These are phyloP conservation scores for Aspergillus arachidicola DNA, from an alignment of 2,329 filamentous ascomycete genomes.

Conservation along the genomic window DNA sequence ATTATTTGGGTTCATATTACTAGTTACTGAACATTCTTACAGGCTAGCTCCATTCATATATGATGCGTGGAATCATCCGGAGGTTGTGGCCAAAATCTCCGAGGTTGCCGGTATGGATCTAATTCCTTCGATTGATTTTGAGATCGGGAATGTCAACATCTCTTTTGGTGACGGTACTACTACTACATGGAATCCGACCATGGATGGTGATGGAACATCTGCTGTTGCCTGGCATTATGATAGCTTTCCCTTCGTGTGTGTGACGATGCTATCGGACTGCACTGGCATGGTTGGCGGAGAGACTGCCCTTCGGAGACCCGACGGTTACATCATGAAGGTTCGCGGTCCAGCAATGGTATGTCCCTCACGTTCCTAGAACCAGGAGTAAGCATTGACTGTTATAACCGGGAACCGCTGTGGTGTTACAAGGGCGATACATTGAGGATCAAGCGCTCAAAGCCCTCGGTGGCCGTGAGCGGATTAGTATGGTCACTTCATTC, in stretches of 20 bases:
- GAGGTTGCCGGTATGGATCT: slow-evolving; percentile 62
- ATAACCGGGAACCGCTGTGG: not conserved
- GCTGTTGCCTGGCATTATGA: slow-evolving; percentile 39
- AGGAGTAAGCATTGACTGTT: not conserved
- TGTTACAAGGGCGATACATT: slow-evolving; percentile 9
- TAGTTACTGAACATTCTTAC: not conserved
- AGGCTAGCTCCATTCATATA: not conserved
- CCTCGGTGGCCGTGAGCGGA: slow-evolving; percentile 3
- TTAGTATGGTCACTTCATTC: slow-evolving; percentile 3
- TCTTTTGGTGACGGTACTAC: slow-evolving; percentile 34
- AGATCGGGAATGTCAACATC: slow-evolving; percentile 63
- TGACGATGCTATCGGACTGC: slow-evolving; percentile 66
- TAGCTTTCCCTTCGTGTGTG: slow-evolving; percentile 67
- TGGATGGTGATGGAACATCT: not conserved
- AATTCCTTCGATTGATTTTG: slow-evolving; percentile 59
- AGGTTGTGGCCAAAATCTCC: slow-evolving; percentile 57
- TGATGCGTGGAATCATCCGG: slow-evolving; percentile 58
- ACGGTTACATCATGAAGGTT: not conserved
- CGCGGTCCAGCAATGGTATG: slow-evolving; percentile 1
- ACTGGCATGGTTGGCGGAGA: slow-evolving; percentile 65
- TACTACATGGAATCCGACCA: not conserved
- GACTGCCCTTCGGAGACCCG: slow-evolving; percentile 31
- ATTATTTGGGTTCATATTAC: not conserved
- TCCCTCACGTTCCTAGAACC: not conserved
- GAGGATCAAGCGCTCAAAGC: slow-evolving; percentile 5